A percentile compares a stretch with the other conserved stretches of the same genome.
Evolutionary conservation across 2,329 filamentous ascomycete genomes (phyloP).

Genomic region (Cytospora mali): DNA sequence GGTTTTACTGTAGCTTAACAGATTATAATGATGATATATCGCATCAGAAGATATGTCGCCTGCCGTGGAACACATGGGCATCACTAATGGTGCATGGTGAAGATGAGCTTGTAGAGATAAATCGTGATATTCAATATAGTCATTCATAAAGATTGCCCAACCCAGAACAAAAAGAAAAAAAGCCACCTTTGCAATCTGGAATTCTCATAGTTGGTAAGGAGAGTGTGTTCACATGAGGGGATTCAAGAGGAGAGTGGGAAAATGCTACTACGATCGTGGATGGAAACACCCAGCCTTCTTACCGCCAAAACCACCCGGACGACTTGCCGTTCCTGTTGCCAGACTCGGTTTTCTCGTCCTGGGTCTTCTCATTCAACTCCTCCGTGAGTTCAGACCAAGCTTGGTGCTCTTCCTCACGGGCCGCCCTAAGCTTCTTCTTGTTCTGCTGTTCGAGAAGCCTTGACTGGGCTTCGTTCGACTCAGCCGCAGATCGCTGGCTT

Average conservation of each 20-base stretch:
- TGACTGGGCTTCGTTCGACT: not conserved
- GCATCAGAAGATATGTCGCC: not conserved
- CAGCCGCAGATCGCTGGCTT: not conserved
- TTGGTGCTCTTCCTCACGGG: not conserved
- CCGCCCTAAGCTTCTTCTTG: not conserved
- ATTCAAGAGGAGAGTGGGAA: not conserved
- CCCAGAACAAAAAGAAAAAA: too few species aligned
- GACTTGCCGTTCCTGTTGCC: conserved; percentile 10
- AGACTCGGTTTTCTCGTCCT: conserved; percentile 24
- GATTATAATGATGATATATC: not conserved
- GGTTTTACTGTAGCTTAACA: not conserved
- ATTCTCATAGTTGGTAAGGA: not conserved
- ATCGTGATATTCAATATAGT: not conserved
- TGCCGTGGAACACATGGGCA: not conserved
- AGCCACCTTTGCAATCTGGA: not conserved
- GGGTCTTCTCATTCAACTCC: not conserved
- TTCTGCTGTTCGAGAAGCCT: not conserved
- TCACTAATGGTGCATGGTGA: not conserved
- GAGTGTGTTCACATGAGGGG: not conserved
- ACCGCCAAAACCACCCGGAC: conserved; percentile 31
- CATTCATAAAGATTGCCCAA: not conserved
- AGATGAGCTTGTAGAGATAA: not conserved
- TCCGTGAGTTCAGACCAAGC: not conserved
- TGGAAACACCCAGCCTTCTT: not conserved
- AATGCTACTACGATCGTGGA: not conserved